Percentiles rank a stretch among this genome's conserved stretches.
Conservation (phyloP, 176 grass and related monocot species). For the Phoenix roebelenii region DNA sequence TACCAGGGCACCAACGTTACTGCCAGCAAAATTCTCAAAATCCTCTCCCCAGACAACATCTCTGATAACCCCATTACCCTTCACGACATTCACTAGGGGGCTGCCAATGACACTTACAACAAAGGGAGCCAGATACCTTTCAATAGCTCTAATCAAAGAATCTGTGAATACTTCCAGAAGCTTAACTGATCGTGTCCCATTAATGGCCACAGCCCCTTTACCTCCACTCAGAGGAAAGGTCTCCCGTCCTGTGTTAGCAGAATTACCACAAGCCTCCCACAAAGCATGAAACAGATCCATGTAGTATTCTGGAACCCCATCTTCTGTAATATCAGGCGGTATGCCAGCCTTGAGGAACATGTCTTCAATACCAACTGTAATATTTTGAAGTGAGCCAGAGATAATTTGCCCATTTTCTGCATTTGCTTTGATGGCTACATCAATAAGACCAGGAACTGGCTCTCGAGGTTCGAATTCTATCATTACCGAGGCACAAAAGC, state of each 20-base stretch:
- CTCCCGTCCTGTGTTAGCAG: constrained; percentile 58
- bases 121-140: constrained; percentile 64
- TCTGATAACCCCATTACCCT: constrained; percentile 55
- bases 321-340: constrained; percentile 39
- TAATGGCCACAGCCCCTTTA: constrained; percentile 61
- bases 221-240: constrained; percentile 66
- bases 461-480: constrained; percentile 80
- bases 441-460: constrained; percentile 73
- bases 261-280: constrained; percentile 79
- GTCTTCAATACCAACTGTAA: constrained; percentile 85
- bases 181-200: constrained; percentile 77
- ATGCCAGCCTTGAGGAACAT: constrained; percentile 64
- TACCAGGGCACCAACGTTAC: constrained; percentile 58
- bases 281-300: constrained; percentile 70
- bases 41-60: constrained; percentile 57
- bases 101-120: constrained; percentile 57
- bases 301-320: constrained; percentile 32
- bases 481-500: constrained; percentile 31
- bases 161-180: constrained; percentile 68
- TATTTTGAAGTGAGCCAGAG: constrained; percentile 51
- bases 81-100: constrained; percentile 49
- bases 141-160: constrained; percentile 60
- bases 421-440: constrained; percentile 65
- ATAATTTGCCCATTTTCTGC: constrained; percentile 60
- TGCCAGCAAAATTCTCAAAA: constrained; percentile 16